Conservation (phyloP, 208 protist genomes). For the Trichomonas tenax region DNA sequence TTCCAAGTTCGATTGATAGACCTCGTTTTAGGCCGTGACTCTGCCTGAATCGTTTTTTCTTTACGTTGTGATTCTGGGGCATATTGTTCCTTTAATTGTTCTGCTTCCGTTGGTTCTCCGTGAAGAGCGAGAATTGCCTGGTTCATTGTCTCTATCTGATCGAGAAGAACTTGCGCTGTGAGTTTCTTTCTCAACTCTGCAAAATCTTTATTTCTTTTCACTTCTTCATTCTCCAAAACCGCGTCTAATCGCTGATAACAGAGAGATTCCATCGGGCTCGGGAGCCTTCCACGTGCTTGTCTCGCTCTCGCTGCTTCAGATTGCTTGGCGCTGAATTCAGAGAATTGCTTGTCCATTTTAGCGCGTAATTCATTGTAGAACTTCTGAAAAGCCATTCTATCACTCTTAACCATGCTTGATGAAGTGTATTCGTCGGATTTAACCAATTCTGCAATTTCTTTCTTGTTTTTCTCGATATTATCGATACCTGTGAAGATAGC, state of each 20-base stretch:
- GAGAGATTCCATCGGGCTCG: neutral
- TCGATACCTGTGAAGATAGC: neutral
- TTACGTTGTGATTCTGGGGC: neutral
- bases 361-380: neutral
- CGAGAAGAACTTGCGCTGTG: neutral
- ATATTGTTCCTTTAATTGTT: neutral
- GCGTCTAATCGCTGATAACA: neutral
- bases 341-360: neutral
- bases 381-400: neutral
- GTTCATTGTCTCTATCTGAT: neutral
- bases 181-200: neutral
- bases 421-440: neutral
- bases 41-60: neutral
- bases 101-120: neutral
- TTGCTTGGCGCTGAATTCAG: neutral
- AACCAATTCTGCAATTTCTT: neutral
- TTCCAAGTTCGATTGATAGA: neutral
- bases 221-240: neutral
- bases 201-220: neutral
- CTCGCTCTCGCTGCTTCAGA: neutral
- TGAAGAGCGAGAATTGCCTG: neutral
- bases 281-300: neutral
- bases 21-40: neutral
- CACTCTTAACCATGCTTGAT: neutral
- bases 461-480: neutral